These are phyloP conservation scores for Pleurostoma richardsiae DNA, from an alignment of 2,329 filamentous ascomycete species.

Conservation along the genomic window DNA sequence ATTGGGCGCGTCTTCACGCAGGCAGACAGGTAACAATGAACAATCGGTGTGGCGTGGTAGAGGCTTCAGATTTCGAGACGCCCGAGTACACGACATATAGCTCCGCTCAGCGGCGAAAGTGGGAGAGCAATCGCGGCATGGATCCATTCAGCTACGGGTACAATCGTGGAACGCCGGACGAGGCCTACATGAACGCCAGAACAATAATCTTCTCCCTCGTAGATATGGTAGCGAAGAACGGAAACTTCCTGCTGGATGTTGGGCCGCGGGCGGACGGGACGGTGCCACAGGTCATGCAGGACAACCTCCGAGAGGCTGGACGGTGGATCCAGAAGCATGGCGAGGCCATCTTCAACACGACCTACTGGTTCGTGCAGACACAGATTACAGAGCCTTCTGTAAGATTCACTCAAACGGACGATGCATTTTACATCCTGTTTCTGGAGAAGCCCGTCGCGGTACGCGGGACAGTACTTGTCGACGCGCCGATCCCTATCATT, in stretches of 20 bases:
- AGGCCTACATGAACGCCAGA: conserved; percentile 45
- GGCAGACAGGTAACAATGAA: conserved; percentile 48
- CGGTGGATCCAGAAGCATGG: conserved; percentile 45
- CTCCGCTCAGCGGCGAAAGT: conserved; percentile 46
- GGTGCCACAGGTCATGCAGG: conserved; percentile 40
- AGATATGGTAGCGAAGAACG: conserved; percentile 48
- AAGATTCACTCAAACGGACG: conserved; percentile 35
- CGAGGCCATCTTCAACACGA: conserved; percentile 52
- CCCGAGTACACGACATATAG: conserved; percentile 49
- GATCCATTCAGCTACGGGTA: conserved; percentile 55
- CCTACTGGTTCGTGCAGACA: conserved; percentile 39
- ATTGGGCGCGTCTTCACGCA: conserved; percentile 21
- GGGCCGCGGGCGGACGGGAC: conserved; percentile 48
- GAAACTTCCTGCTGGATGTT: conserved; percentile 50
- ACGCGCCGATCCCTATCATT: conserved; percentile 32
- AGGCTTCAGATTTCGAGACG: conserved; percentile 49
- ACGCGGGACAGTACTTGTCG: conserved; percentile 24
- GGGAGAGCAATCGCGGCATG: conserved; percentile 55
- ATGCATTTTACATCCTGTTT: conserved; percentile 39
- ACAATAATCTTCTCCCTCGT: conserved; percentile 39
- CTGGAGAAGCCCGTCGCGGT: conserved; percentile 23
- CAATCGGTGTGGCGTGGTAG: conserved; percentile 47
- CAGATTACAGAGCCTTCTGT: conserved; percentile 26
- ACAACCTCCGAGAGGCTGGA: conserved; percentile 44
- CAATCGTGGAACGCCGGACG: conserved; percentile 45